Conservation (phyloP, 768 basidiomycete species). For the Porphyrellus cyaneotinctus region DNA sequence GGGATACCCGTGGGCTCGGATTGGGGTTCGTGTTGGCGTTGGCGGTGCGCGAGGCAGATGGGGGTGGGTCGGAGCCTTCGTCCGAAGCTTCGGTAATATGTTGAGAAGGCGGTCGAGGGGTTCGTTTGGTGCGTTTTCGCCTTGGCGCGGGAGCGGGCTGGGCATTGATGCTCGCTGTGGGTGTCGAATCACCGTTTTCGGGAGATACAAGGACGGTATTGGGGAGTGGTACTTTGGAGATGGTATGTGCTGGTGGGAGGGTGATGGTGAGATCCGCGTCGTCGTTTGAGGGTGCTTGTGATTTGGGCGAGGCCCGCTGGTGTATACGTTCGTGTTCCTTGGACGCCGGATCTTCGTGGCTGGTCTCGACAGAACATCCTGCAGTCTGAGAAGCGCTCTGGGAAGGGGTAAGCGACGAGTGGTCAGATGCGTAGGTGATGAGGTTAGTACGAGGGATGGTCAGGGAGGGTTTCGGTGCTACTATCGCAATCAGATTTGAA, state of each 20-base stretch:
- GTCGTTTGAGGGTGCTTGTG: neutral
- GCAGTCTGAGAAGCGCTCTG: conserved; percentile 64
- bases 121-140: conserved; percentile 4
- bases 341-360: conserved; percentile 9
- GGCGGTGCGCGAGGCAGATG: neutral
- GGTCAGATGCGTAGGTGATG: conserved; percentile 41
- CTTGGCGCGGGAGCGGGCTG: neutral
- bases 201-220: conserved; percentile 14
- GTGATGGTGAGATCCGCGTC: conserved; percentile 14
- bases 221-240: conserved; percentile 26
- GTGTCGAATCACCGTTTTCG: neutral
- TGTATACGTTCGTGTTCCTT: conserved; percentile 3
- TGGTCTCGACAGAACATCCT: conserved; percentile 17
- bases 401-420: conserved; percentile 69
- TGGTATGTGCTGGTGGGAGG: conserved; percentile 26
- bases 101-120: conserved; percentile 22
- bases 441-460: conserved; percentile 11
- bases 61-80: conserved; percentile 12
- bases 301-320: neutral
- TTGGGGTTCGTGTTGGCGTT: neutral
- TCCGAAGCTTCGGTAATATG: conserved; percentile 24
- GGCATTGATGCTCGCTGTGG: neutral
- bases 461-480: neutral
- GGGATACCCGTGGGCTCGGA: neutral
- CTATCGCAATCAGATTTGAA: neutral